Evolutionary conservation across 768 basidiomycete genomes (phyloP).

Genomic region (Naganishia antarctica): DNA sequence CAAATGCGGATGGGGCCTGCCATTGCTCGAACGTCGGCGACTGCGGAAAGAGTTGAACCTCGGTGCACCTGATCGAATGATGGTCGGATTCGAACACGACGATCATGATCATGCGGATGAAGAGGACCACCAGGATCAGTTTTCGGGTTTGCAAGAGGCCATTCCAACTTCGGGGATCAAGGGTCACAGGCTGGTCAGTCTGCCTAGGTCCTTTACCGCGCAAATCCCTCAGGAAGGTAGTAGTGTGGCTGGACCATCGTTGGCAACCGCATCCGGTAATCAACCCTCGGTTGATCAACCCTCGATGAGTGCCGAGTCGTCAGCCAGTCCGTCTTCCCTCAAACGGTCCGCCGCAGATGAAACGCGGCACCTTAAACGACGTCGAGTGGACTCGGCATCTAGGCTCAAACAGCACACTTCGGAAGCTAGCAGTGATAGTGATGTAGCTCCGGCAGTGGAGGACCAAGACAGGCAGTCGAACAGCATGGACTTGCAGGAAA

Average conservation of each 20-base stretch:
- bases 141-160: constrained; percentile 8
- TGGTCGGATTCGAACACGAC: constrained; percentile 11
- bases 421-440: constrained; percentile 13
- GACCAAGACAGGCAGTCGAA: neutral
- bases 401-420: neutral
- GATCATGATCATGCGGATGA: constrained; percentile 25
- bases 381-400: constrained; percentile 3
- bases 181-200: constrained; percentile 13
- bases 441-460: neutral
- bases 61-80: constrained; percentile 20
- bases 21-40: constrained; percentile 63
- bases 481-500: constrained; percentile 17
- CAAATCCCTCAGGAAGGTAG: no score
- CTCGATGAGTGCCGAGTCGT: no score
- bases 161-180: neutral
- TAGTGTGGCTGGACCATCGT: no score
- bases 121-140: constrained; percentile 7
- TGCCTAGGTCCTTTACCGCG: constrained; percentile 11
- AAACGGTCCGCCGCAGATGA: neutral
- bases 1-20: constrained; percentile 97
- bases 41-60: constrained; percentile 41
- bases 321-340: neutral
- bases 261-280: no score
- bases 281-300: no score
- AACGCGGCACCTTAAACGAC: neutral